Conservation (phyloP, 768 basidiomycete species). For the Leccinum subtestaceum region DNA sequence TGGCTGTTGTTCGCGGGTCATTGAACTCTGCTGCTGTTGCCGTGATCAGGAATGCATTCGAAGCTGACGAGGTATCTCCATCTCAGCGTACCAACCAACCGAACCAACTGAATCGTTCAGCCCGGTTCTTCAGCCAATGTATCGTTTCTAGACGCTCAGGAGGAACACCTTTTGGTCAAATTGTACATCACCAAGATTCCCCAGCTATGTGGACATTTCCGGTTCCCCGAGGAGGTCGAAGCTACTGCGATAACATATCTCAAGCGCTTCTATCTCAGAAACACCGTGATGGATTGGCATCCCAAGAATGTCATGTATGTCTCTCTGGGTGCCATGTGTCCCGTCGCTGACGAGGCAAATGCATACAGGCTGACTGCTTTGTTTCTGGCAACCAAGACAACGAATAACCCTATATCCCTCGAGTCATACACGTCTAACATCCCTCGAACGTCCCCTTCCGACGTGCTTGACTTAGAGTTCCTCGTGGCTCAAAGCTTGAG, state of each 20-base stretch:
- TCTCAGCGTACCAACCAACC: neutral
- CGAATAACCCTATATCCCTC: conserved; percentile 88
- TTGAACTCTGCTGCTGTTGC: conserved; percentile 77
- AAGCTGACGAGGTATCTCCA: conserved; percentile 67
- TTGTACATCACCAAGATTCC: conserved; percentile 86
- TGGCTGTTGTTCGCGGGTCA: conserved; percentile 56
- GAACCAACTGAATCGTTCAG: conserved; percentile 36
- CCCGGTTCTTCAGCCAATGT: conserved; percentile 71
- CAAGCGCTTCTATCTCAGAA: conserved; percentile 95
- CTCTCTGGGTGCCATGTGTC: neutral
- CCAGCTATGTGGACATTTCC: conserved; percentile 79
- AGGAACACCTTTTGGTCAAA: conserved; percentile 86
- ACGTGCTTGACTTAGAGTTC: conserved; percentile 94
- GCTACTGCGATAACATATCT: conserved; percentile 90
- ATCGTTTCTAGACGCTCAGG: conserved; percentile 69
- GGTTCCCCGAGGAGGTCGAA: conserved; percentile 89
- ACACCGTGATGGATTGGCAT: conserved; percentile 99
- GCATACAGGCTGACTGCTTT: conserved; percentile 82
- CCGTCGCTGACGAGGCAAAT: neutral
- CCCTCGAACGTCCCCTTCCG: conserved; percentile 73
- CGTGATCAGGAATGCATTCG: conserved; percentile 73
- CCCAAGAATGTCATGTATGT: conserved; percentile 96
- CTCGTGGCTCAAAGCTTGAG: conserved; percentile 90
- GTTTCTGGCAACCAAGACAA: conserved; percentile 95
- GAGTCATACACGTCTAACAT: conserved; percentile 83